These are phyloP conservation scores for Dendryphion nanum DNA, from an alignment of 2,329 filamentous ascomycete species.

Conservation along the genomic window DNA sequence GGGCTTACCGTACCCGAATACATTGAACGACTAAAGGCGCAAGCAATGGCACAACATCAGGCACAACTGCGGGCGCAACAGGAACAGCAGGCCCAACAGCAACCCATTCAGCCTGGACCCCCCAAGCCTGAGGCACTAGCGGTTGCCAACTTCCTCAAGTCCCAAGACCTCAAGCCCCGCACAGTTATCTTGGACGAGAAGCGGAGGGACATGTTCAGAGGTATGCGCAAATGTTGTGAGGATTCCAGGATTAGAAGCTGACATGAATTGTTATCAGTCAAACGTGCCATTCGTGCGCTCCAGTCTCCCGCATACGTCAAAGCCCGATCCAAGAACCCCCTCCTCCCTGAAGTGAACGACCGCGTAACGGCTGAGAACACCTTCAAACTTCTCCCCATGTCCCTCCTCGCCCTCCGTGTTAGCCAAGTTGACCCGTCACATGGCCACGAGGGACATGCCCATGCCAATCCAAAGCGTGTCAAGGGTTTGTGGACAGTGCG, in stretches of 20 bases:
- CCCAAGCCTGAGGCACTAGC: conserved; percentile 87
- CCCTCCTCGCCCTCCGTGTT: conserved; percentile 88
- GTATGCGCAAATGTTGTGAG: too few relatives aligned
- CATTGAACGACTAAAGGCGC: conserved; percentile 55
- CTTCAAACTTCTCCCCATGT: conserved; percentile 93
- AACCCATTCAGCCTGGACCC: conserved; percentile 73
- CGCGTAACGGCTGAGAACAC: conserved; percentile 85
- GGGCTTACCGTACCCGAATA: conserved; percentile 86
- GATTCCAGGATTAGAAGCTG: too few relatives aligned
- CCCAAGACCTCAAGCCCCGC: conserved; percentile 81
- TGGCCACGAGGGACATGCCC: conserved; percentile 62
- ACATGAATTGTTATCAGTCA: conserved; percentile 76
- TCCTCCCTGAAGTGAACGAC: conserved; percentile 84
- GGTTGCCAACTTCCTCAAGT: conserved; percentile 80
- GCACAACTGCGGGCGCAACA: conserved; percentile 41
- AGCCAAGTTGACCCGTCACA: conserved; percentile 76
- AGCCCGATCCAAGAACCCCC: conserved; percentile 82
- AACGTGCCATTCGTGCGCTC: conserved; percentile 88
- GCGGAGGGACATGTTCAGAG: conserved; percentile 97
- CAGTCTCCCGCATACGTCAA: conserved; percentile 88
- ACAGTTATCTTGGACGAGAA: conserved; percentile 95
- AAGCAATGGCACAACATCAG: conserved; percentile 58
- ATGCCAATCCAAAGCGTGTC: conserved; percentile 69
- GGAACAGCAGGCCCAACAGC: conserved; percentile 47
- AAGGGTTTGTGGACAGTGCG: conserved; percentile 96